A percentile compares a stretch with the other conserved stretches of the same genome.
Evolutionary conservation across 2,329 filamentous ascomycete genomes (phyloP).

Genomic region (Monosporascus sp.): DNA sequence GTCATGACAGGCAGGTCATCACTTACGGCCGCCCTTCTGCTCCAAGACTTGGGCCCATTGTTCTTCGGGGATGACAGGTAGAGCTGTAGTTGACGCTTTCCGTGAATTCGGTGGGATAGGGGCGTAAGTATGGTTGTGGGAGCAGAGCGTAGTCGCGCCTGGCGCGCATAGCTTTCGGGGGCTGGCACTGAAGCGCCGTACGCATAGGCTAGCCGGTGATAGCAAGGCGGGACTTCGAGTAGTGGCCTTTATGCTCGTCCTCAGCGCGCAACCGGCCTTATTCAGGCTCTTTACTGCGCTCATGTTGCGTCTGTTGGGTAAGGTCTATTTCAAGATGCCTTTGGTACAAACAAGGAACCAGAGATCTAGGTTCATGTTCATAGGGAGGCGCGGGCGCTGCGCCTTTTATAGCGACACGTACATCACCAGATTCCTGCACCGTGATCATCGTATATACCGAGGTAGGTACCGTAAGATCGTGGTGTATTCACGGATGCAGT

Average conservation of each 20-base stretch:
- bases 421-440: not conserved
- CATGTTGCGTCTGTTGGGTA: not conserved
- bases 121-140: not conserved
- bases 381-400: no score
- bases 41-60: slow-evolving; percentile 94
- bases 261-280: not conserved
- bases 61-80: slow-evolving; percentile 60
- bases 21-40: slow-evolving; percentile 67
- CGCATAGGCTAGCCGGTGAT: not conserved
- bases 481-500: not conserved
- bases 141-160: not conserved
- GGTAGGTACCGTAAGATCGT: not conserved
- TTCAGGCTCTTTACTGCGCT: not conserved
- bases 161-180: not conserved
- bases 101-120: not conserved
- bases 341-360: no score
- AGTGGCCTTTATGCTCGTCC: not conserved
- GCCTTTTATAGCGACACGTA: not conserved
- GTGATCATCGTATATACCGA: no score
- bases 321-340: no score
- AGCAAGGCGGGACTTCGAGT: not conserved
- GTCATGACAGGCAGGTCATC: slow-evolving; percentile 5
- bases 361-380: no score
- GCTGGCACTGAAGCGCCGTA: not conserved
- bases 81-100: not conserved